These are phyloP conservation scores for Kurtzmaniella quercitrusa DNA, from an alignment of 1,139 yeast genomes.

Conservation along the genomic window DNA sequence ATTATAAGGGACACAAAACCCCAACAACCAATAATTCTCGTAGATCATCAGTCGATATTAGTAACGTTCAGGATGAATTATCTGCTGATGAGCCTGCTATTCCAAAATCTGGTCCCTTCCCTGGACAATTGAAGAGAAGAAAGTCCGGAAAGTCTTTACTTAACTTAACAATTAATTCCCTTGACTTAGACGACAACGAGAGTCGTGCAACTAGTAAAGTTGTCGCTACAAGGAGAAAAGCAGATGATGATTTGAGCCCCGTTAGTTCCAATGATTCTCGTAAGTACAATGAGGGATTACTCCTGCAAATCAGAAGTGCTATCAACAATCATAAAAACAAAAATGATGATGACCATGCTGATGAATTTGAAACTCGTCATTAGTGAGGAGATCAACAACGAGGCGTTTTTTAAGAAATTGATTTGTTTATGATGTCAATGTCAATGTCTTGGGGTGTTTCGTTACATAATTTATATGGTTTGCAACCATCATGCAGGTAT, in stretches of 20 bases:
- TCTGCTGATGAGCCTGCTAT: slow-evolving; percentile 28
- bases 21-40: slow-evolving; percentile 36
- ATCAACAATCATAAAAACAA: slow-evolving; percentile 42
- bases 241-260: slow-evolving; percentile 24
- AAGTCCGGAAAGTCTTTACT: slow-evolving; percentile 68
- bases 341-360: slow-evolving; percentile 42
- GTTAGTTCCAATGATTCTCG: slow-evolving; percentile 23
- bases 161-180: slow-evolving; percentile 60
- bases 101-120: slow-evolving; percentile 51
- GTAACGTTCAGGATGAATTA: slow-evolving; percentile 9
- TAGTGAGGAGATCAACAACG: neutral
- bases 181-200: slow-evolving; percentile 67
- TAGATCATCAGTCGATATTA: slow-evolving; percentile 21
- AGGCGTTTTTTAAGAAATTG: too few relatives aligned
- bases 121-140: slow-evolving; percentile 55
- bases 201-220: slow-evolving; percentile 5
- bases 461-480: neutral
- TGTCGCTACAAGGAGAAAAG: slow-evolving; percentile 9
- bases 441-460: too few relatives aligned
- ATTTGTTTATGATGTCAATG: too few relatives aligned
- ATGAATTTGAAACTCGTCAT: slow-evolving; percentile 53
- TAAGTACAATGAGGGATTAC: slow-evolving; percentile 39
- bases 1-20: slow-evolving; percentile 51
- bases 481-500: neutral
- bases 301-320: slow-evolving; percentile 51